Base-by-base conservation (phyloP, 768 basidiomycete genomes). In the Daedalea quercina region DNA sequence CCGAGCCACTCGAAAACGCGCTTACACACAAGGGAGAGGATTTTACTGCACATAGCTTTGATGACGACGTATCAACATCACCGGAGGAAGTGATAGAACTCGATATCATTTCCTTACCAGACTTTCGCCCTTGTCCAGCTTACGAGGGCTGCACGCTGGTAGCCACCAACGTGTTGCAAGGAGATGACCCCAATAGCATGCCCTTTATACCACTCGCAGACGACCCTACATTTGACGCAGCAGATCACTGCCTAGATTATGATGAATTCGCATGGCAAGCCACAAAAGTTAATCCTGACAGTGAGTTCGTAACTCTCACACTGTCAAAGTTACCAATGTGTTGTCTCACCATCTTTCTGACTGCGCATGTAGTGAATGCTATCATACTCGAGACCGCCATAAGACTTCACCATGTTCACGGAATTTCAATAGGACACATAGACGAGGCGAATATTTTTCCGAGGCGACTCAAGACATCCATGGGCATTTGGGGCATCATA, bases 161-260 rank as follows among this genome's bases (percentile, higher is more conserved):
- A 2, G 57, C 62, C 11, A 71, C 73, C 44, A 82, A 70, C 44
- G 67, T 81, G 15, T 70, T 74, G 43, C 68, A 70, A 17, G 83
- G 80, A 3, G 84, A 87, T 54, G 85, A 87, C 53, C 67, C 78
- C 6, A 69, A 73, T 54, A 64, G 68, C 20, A 75, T 86, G 72
- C 70, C 73, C 2, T 88, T 85, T 62, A 65, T 85, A 6, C 84
- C 85, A 1, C 79, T 79, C 49, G 71, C 77, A 0, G 84, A 88
- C 58, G 85, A 87, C 42, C 72, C 74, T 2, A 59, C 44, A 0
- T 89, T 88, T 56, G 57, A 79, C 47, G 66, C 63, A 31, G 26
- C 43, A 2, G 59, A 47, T 15, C 77, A 85, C 56, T 59, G 67
- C 2, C 49, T 60, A 13, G 70, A 76, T 3, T 77, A 84, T 62